These are phyloP conservation scores for Plasmodium vinckei DNA, from an alignment of 169 alveolate genomes.

Conservation along the genomic window DNA sequence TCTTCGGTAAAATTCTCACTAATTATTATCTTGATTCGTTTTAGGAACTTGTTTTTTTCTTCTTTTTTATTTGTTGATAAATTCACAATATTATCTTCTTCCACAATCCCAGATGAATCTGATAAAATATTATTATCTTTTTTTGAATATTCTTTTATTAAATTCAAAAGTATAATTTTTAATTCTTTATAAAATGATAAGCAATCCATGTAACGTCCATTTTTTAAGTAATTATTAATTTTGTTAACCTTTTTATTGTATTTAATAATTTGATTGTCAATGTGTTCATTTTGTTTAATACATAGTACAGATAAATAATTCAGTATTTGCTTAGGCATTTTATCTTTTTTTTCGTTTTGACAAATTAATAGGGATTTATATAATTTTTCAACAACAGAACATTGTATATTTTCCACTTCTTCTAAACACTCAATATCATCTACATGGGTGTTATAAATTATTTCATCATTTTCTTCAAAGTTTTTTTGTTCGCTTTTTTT, in stretches of 20 bases:
- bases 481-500: conserved; percentile 3
- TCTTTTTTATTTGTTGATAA: neutral
- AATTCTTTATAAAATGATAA: conserved; percentile 52
- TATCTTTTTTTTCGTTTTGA: conserved; percentile 23
- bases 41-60: conserved; percentile 9
- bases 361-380: conserved; percentile 25
- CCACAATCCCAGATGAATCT: neutral
- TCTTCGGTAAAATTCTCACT: conserved; percentile 35
- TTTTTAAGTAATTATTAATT: conserved; percentile 48
- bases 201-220: conserved; percentile 18
- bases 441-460: neutral
- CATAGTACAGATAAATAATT: conserved; percentile 8
- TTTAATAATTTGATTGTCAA: conserved; percentile 54
- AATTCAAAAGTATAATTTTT: conserved; percentile 7
- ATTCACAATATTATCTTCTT: neutral
- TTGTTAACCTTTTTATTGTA: conserved; percentile 54
- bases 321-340: conserved; percentile 8
- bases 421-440: neutral
- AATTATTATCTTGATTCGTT: conserved; percentile 18
- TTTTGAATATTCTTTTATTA: conserved; percentile 21
- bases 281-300: conserved; percentile 26
- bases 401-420: neutral
- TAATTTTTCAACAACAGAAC: conserved; percentile 12
- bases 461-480: conserved; percentile 1
- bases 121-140: conserved; percentile 11